These are phyloP conservation scores for Shiraia sp. DNA, from an alignment of 2,329 filamentous ascomycete species.

Conservation along the genomic window DNA sequence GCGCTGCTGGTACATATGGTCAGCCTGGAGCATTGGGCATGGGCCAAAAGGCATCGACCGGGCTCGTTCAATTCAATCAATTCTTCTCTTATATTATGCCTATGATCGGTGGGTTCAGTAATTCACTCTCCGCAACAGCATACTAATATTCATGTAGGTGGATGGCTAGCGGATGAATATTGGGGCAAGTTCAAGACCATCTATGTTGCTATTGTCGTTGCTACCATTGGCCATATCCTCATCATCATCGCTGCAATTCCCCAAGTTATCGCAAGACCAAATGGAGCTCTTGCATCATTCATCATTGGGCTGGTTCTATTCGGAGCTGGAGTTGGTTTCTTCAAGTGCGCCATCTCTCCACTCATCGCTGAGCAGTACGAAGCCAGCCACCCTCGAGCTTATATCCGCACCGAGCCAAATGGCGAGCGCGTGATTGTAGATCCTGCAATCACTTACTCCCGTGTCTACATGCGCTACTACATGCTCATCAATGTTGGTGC, in stretches of 20 bases:
- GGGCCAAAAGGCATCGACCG: slow-evolving; percentile 31
- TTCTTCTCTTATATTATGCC: slow-evolving; percentile 30
- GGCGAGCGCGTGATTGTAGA: slow-evolving; percentile 72
- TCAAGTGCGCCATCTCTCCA: slow-evolving; percentile 54
- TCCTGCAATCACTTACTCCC: slow-evolving; percentile 65
- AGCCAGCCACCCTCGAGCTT: slow-evolving; percentile 57
- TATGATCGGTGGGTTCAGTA: slow-evolving; percentile 21
- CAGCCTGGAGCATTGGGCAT: slow-evolving; percentile 34
- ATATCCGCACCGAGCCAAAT: slow-evolving; percentile 54
- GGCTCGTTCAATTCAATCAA: slow-evolving; percentile 25
- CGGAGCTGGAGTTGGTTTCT: slow-evolving; percentile 49
- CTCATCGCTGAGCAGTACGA: slow-evolving; percentile 69
- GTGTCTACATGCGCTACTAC: slow-evolving; percentile 72
- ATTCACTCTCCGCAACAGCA: background rate
- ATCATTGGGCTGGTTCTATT: slow-evolving; percentile 52
- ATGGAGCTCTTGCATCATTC: slow-evolving; percentile 51
- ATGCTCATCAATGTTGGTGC: slow-evolving; percentile 71
- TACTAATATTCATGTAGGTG: slow-evolving; percentile 56
- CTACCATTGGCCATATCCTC: slow-evolving; percentile 59
- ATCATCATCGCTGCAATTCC: slow-evolving; percentile 58
- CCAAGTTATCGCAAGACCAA: slow-evolving; percentile 44
- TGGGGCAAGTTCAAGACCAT: slow-evolving; percentile 64
- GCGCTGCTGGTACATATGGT: slow-evolving; percentile 39
- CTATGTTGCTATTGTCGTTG: slow-evolving; percentile 58
- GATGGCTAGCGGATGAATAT: slow-evolving; percentile 62